Evolutionary conservation across 23 red algal genomes (phyloP), one percentile per base, ranked within the genome.

Genomic region (Pyropia yezoensis): DNA sequence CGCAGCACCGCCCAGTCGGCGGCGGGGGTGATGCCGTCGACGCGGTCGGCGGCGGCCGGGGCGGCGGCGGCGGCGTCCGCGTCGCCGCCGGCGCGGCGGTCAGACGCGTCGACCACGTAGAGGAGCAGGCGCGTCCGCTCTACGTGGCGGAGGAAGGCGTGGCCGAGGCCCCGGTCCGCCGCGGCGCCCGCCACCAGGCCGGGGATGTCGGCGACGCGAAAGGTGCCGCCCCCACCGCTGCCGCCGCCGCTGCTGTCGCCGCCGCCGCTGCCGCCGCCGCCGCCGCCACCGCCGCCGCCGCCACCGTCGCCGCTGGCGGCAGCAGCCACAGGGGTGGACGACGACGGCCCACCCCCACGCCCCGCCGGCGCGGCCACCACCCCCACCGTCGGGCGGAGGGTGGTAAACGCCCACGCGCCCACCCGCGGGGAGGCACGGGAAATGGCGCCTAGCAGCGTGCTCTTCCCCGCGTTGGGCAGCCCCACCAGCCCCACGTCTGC

Each of bases 401-500:
- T 95, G 12, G 89, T 95, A 80, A 95, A 95, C 14, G 89, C 78
- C 78, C 79, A 95, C 19, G 74, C 63, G 28, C 78, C 89, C 33
- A 95, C 89, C 34, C 75, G 77, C 8, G 89, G 89, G 19, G 75
- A 79, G 13, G 89, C 89, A 3, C 60, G 62, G 14, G 79, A 86
- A 1, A 95, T 74, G 19, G 89, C 75, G 9, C 80, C 54, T 33
- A 95, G 27, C 13, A 95, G 64, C 39, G 80, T 87, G 45, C 79
- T 85, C 33, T 95, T 95, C 33, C 89, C 89, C 27, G 89, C 89
- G 61, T 95, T 95, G 18, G 89, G 89, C 66, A 95, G 78, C 1
- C 89, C 89, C 23, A 95, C 89, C 14, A 95, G 76, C 13, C 89
- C 89, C 29, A 95, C 89, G 71, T 95, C 89, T 13, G 89, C 89